Percentiles rank a stretch among this genome's conserved stretches.
These are phyloP conservation scores for Helotiales sp. DNA, from an alignment of 2,329 filamentous ascomycete species.

Conservation along the genomic window DNA sequence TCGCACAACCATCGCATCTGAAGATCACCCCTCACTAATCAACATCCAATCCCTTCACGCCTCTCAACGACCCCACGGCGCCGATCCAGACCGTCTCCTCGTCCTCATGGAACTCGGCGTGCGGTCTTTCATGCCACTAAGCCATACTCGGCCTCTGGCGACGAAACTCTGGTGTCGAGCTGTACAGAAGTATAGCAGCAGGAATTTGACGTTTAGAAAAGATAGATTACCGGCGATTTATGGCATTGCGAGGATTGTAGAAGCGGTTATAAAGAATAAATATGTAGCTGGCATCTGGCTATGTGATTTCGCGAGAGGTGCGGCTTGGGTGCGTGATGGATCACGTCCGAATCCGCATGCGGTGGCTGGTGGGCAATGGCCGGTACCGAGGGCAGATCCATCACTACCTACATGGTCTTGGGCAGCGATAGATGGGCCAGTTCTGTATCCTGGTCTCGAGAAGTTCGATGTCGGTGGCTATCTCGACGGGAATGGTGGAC, in stretches of 20 bases:
- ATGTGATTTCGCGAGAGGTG: neutral
- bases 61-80: neutral
- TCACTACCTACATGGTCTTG: neutral
- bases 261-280: neutral
- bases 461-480: neutral
- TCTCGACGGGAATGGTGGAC: neutral
- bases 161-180: neutral
- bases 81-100: neutral
- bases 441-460: neutral
- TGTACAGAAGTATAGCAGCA: neutral
- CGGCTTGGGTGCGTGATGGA: neutral
- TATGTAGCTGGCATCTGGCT: neutral
- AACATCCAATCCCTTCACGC: neutral
- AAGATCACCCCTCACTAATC: neutral
- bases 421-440: neutral
- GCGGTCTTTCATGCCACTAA: neutral
- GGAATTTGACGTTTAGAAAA: neutral
- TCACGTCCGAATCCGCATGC: neutral
- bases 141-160: neutral
- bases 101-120: neutral
- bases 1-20: constrained; percentile 2
- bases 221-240: neutral
- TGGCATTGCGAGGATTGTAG: neutral
- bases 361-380: neutral
- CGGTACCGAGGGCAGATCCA: neutral